Percentiles rank a stretch among this genome's conserved stretches.
Conservation (phyloP, 1,284 basidiomycete genomes). For the Amylostereum chailletii region DNA sequence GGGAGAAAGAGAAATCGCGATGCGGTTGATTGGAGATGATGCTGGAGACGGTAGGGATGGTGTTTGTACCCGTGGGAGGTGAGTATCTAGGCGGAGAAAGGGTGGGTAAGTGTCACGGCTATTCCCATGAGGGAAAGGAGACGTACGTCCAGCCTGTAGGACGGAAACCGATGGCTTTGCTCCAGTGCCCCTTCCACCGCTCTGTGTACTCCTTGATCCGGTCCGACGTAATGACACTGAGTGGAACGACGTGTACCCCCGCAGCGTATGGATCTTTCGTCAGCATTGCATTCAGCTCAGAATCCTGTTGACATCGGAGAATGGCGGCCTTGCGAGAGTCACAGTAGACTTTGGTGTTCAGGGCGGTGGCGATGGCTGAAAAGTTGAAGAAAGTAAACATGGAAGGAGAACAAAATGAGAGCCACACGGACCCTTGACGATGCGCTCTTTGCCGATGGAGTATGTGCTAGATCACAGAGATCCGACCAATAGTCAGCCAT, state of each 20-base stretch:
- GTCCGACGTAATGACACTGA: slow-evolving; percentile 75
- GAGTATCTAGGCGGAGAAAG: slow-evolving; percentile 44
- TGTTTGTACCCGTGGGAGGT: slow-evolving; percentile 59
- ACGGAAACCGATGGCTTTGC: slow-evolving; percentile 74
- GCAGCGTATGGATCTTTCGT: slow-evolving; percentile 73
- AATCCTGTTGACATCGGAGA: slow-evolving; percentile 74
- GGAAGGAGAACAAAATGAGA: not conserved
- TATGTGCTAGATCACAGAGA: slow-evolving; percentile 59
- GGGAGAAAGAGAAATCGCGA: slow-evolving; percentile 55
- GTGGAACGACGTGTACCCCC: slow-evolving; percentile 80
- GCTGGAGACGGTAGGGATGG: slow-evolving; percentile 50
- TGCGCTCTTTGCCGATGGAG: slow-evolving; percentile 94
- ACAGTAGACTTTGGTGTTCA: slow-evolving; percentile 87
- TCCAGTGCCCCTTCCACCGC: slow-evolving; percentile 67
- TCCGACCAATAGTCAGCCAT: not conserved
- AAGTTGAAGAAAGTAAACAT: not conserved
- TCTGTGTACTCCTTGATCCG: slow-evolving; percentile 73
- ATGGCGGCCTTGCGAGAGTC: slow-evolving; percentile 77
- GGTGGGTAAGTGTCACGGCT: not conserved
- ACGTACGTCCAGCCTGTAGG: slow-evolving; percentile 93
- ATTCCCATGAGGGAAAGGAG: not conserved
- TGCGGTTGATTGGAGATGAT: slow-evolving; percentile 64
- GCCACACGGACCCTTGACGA: slow-evolving; percentile 71
- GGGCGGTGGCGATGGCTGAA: slow-evolving; percentile 74
- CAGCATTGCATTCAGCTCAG: slow-evolving; percentile 73